phyloP scores from a whole-genome alignment of 371 early-diverging fungal species.

The Smittium culicis region DNA sequence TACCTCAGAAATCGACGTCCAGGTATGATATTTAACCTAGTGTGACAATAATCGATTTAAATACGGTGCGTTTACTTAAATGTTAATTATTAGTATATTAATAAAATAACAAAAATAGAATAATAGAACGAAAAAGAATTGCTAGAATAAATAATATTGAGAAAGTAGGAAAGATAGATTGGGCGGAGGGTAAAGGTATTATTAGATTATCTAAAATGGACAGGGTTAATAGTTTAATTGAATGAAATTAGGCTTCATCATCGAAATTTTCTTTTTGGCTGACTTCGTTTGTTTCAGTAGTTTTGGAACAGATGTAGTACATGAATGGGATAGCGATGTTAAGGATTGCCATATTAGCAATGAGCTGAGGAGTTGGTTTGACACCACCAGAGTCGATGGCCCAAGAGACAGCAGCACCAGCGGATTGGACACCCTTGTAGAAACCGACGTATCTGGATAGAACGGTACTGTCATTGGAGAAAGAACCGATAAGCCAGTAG shows the following conservation, averaged over 20 bases:
- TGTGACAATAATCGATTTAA: too few species aligned
- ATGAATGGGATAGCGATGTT: constrained; percentile 28
- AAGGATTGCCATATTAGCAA: constrained; percentile 29
- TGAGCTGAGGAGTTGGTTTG: constrained; percentile 18
- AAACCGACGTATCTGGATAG: constrained; percentile 61
- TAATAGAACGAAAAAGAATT: too few species aligned
- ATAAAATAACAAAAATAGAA: too few species aligned
- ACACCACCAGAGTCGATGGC: constrained; percentile 27
- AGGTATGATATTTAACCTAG: too few species aligned
- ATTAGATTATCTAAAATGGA: too few species aligned
- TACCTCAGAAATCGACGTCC: too few species aligned
- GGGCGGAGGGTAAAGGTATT: too few species aligned
- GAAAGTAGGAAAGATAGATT: not conserved
- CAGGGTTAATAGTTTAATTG: too few species aligned
- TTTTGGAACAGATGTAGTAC: constrained; percentile 17
- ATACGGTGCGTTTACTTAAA: too few species aligned
- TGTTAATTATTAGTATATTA: too few species aligned
- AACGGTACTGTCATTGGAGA: constrained; percentile 49
- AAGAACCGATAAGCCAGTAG: constrained; percentile 58
- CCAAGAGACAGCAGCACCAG: constrained; percentile 47
- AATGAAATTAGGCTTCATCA: too few species aligned
- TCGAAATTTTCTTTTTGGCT: not conserved
- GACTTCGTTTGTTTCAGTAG: constrained; percentile 8
- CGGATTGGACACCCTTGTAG: constrained; percentile 72
- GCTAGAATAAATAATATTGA: not conserved